A percentile compares a stretch with the other conserved stretches of the same genome.
These are phyloP conservation scores for Pythium oligandrum DNA, from an alignment of 352 stramenopile genomes.

Conservation along the genomic window DNA sequence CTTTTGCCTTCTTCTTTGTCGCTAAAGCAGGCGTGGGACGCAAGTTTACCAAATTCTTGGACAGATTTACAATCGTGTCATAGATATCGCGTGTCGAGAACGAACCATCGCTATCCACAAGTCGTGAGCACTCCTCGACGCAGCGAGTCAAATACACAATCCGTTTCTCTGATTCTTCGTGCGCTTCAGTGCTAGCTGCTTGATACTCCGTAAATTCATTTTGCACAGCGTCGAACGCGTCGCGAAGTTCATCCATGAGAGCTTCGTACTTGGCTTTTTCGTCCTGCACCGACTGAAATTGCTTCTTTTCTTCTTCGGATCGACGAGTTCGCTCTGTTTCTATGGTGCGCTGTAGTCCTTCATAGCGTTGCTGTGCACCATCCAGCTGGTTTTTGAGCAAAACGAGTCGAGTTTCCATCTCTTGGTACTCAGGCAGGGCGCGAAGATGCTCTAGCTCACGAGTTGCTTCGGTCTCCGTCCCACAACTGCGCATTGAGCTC, in stretches of 20 bases:
- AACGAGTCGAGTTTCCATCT: constrained; percentile 4
- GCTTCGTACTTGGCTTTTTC: not conserved
- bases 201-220: constrained; percentile 34
- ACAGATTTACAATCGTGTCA: constrained; percentile 30
- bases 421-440: constrained; percentile 4
- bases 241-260: constrained; percentile 3
- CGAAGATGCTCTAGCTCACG: constrained; percentile 6
- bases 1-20: not conserved
- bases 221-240: constrained; percentile 14
- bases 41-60: constrained; percentile 5
- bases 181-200: constrained; percentile 11
- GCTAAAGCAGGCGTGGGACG: too few species aligned
- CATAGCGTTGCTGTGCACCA: not conserved
- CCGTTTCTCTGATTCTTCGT: constrained; percentile 30
- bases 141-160: constrained; percentile 41
- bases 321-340: not conserved
- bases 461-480: constrained; percentile 10
- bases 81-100: constrained; percentile 32
- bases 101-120: constrained; percentile 20
- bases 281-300: not conserved
- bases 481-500: constrained; percentile 3
- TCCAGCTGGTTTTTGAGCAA: constrained; percentile 11
- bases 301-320: not conserved
- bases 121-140: constrained; percentile 32
- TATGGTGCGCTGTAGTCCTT: constrained; percentile 3